Evolutionary conservation across 768 basidiomycete genomes (phyloP), one percentile per base, ranked within the genome.

Genomic region (Chalciporus chontae): DNA sequence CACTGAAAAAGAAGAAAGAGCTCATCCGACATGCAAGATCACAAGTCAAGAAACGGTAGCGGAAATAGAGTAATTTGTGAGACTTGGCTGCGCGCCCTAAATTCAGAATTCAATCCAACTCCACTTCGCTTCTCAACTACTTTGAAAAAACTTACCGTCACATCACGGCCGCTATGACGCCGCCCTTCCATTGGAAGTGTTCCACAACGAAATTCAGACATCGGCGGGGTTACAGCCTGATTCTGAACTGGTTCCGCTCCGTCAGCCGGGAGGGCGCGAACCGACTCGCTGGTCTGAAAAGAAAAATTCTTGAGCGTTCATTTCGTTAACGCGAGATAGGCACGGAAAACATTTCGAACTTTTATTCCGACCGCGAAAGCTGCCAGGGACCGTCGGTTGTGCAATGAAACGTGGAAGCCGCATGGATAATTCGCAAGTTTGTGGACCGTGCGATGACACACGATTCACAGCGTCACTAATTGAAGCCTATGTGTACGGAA

Each of bases 171-270:
- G 47, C 47, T 15, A 38, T 55, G 52, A 26, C 43, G 26, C 55
- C 43, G 39, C 26, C 26, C 11, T 40, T 65, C 60, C 17, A 55
- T 62, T 47, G 52, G 63, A 65, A 64, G 39, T 38, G 18, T 56
- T 64, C 59, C 38, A 48, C 36, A 23, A 21, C 43, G 8, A 43
- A 32, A 44, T 5, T 36, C 34, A 27, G n/a, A 41, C 38, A 47
- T 47, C 45, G 43, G 49, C 47, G 62, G 53, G 45, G 38, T 40
- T 57, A 48, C 57, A 43, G 50, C 47, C 39, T 40, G 29, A 45
- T 14, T 41, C n/a, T 29, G 37, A 36, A n/a, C 4, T 43, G 31
- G 58, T 47, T 53, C 42, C 36, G 11, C 15, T 36, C 34, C 34
- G n/a, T 14, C 31, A n/a, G 6, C 15, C n/a, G 34, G n/a, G 5